Percentiles rank a stretch among this genome's conserved stretches.
These are phyloP conservation scores for Hymenoscyphus salicellus DNA, from an alignment of 2,329 filamentous ascomycete genomes.

Conservation along the genomic window DNA sequence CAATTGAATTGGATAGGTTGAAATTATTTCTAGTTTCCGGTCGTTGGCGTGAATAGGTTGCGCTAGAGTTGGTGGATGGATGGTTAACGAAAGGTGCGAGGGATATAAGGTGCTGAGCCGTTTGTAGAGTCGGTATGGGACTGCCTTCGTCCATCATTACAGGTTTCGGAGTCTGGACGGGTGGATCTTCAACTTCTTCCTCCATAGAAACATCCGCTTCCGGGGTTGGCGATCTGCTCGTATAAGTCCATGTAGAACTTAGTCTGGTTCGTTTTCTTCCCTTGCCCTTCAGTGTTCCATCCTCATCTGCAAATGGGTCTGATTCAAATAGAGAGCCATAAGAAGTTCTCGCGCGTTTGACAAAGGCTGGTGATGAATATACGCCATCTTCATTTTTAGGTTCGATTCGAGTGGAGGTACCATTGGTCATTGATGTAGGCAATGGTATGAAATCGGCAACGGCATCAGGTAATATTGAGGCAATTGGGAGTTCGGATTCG, in stretches of 20 bases:
- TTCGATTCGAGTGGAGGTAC: slow-evolving; percentile 36
- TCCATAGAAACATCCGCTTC: slow-evolving; percentile 38
- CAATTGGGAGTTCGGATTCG: slow-evolving; percentile 25
- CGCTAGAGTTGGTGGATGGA: too few relatives aligned
- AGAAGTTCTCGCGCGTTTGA: slow-evolving; percentile 68
- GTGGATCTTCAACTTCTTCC: slow-evolving; percentile 10
- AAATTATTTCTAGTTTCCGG: neutral
- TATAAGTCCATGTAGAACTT: slow-evolving; percentile 71
- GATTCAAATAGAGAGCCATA: slow-evolving; percentile 65
- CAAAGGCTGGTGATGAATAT: slow-evolving; percentile 76
- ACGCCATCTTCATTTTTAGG: slow-evolving; percentile 45
- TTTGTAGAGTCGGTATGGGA: too few relatives aligned
- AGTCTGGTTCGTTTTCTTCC: slow-evolving; percentile 68
- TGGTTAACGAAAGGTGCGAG: too few relatives aligned
- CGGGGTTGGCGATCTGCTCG: slow-evolving; percentile 68
- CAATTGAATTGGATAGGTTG: neutral
- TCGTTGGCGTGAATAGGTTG: slow-evolving; percentile 11
- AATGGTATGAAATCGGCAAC: slow-evolving; percentile 24
- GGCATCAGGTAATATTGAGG: slow-evolving; percentile 17
- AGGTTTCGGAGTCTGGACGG: slow-evolving; percentile 24
- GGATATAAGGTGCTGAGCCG: too few relatives aligned
- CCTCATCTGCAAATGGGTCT: slow-evolving; percentile 63
- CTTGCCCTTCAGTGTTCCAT: slow-evolving; percentile 56
- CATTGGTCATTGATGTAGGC: slow-evolving; percentile 22
- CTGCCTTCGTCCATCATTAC: slow-evolving; percentile 41